Evolutionary conservation across 305 asterid genomes (phyloP).

Genomic region (Rubia balearica): DNA sequence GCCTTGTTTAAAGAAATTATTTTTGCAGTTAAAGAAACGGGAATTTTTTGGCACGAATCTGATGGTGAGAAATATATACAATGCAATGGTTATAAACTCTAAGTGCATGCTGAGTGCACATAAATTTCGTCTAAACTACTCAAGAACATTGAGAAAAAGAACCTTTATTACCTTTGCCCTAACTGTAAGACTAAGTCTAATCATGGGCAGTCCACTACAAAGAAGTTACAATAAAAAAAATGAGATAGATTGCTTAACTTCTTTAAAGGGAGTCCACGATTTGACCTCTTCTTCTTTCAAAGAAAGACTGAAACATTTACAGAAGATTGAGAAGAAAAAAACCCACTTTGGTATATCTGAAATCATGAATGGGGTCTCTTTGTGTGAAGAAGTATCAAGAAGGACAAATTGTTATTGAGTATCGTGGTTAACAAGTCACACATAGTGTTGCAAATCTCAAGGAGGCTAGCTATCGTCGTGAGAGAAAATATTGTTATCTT

Average conservation of each 20-base stretch:
- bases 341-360: conserved; percentile 93
- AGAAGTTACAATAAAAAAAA: no score
- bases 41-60: no score
- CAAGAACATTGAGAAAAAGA: no score
- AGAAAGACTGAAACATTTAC: conserved; percentile 64
- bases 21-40: no score
- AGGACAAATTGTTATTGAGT: conserved; percentile 91
- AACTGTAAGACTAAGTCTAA: no score
- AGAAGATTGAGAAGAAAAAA: conserved; percentile 64
- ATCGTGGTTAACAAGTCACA: conserved; percentile 89
- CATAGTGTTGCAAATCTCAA: conserved; percentile 81
- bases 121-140: no score
- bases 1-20: no score
- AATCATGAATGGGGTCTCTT: conserved; percentile 99
- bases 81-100: no score
- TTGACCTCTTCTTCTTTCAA: conserved; percentile 50
- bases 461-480: conserved; percentile 62
- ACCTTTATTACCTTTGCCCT: no score
- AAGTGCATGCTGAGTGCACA: no score
- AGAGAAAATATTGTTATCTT: conserved; percentile 96
- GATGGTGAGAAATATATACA: no score
- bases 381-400: conserved; percentile 80
- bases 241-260: neutral
- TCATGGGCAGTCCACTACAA: no score
- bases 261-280: conserved; percentile 42